Evolutionary conservation across 1,284 basidiomycete genomes (phyloP), one percentile per base, ranked within the genome.

Genomic region (Fomitiporia mediterranea): DNA sequence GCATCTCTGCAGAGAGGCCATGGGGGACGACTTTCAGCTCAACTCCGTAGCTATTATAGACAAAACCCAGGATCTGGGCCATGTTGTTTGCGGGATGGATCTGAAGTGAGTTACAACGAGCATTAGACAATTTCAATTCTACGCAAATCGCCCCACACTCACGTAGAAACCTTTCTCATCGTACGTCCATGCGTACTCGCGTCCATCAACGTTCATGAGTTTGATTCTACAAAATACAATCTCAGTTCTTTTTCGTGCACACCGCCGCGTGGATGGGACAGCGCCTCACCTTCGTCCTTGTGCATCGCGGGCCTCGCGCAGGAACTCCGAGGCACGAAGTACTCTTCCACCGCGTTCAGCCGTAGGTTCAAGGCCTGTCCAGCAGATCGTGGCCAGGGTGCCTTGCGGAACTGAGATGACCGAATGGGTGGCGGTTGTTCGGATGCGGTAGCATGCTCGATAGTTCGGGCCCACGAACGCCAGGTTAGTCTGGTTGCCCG

Each of bases 91-190:
- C 23, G 1, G 44, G 46, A 30, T 53, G 43, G 15, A 58, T 34
- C 56, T 58, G 43, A 7, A 4, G 5, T 27, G 35, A 46, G 3
- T 15, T 3, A 46, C 28, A 44, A 35, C 25, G 35, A 21, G 32
- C 17, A 23, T 52, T 13, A 44, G 15, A 4, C n/a, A n/a, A n/a
- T n/a, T n/a, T n/a, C n/a, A n/a, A n/a, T n/a, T n/a, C n/a, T n/a
- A n/a, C n/a, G n/a, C n/a, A n/a, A n/a, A n/a, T n/a, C n/a, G n/a
- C n/a, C n/a, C n/a, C n/a, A n/a, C n/a, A n/a, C 55, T 51, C 42
- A 51, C 55, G 32, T 56, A 56, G 38, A 56, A 51, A 3, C 48
- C 55, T 27, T 51, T 56, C 28, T 56, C 25, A 25, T 56, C 55
- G 48, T 44, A 56, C 13, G 55, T 51, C 55, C 55, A 56, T 6